These are phyloP conservation scores for Tylopilus plumbeoviolaceoides DNA, from an alignment of 768 basidiomycete genomes.

Conservation along the genomic window DNA sequence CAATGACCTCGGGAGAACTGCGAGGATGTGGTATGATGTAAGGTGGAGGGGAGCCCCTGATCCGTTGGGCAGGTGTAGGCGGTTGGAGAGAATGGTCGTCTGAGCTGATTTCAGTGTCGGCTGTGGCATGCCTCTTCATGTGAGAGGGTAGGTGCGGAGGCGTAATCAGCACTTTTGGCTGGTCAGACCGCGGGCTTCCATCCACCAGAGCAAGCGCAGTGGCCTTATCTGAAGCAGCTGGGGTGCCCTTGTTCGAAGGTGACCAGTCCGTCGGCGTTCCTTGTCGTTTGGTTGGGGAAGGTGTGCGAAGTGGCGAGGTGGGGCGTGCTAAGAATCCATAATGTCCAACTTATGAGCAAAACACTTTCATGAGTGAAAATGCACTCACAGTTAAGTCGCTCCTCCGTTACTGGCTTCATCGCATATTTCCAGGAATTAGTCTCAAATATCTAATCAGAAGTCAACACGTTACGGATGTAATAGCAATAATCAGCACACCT, in stretches of 20 bases:
- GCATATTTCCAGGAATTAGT: conserved; percentile 13
- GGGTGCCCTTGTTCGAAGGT: conserved; percentile 21
- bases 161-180: conserved; percentile 1
- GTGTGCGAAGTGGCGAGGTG: conserved; percentile 4
- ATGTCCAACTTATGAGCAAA: not conserved
- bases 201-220: not conserved
- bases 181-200: not conserved
- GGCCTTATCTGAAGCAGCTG: not conserved
- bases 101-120: not conserved
- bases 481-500: conserved; percentile 9
- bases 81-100: conserved; percentile 19
- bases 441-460: conserved; percentile 9
- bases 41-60: conserved; percentile 4
- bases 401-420: conserved; percentile 6
- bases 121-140: conserved; percentile 11
- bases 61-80: conserved; percentile 29
- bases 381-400: conserved; percentile 10
- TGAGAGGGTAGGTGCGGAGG: conserved; percentile 2
- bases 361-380: not conserved
- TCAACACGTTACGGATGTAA: not conserved
- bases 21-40: conserved; percentile 2
- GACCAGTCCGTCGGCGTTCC: conserved; percentile 34
- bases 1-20: conserved; percentile 7
- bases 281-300: conserved; percentile 9
- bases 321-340: not conserved